Percentiles rank a stretch among this genome's conserved stretches.
Evolutionary conservation across 306 rosid genomes (phyloP).

Genomic region (Ormosia semicastrata): DNA sequence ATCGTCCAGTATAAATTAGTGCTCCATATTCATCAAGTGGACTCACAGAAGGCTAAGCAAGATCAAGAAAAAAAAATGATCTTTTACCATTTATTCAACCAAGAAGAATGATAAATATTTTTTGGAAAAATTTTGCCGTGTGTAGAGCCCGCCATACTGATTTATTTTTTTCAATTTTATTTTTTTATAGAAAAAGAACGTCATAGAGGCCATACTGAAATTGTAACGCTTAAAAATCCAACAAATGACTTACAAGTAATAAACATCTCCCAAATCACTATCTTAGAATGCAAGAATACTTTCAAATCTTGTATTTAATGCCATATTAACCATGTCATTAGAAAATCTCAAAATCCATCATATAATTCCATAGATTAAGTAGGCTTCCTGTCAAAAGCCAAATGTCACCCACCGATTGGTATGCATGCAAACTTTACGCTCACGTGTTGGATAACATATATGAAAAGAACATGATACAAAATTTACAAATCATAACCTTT

Average conservation of each 20-base stretch:
- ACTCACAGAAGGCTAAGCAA: conserved; percentile 70
- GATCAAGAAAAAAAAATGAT: background rate
- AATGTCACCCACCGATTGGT: background rate
- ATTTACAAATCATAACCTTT: background rate
- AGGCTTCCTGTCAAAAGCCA: background rate
- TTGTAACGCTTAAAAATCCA: background rate
- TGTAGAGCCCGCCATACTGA: conserved; percentile 4
- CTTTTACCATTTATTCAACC: conserved; percentile 23
- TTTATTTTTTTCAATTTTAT: no score
- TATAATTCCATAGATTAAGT: background rate
- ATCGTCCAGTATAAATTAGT: conserved; percentile 82
- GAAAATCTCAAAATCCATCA: conserved; percentile 10
- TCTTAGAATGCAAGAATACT: conserved; percentile 1
- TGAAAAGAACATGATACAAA: background rate
- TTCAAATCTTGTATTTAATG: background rate
- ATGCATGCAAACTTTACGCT: background rate
- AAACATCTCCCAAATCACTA: background rate
- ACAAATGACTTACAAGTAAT: background rate
- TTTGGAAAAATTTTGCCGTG: background rate
- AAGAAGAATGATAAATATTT: background rate
- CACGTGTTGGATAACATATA: background rate
- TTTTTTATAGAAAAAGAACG: no score
- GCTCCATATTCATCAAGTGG: conserved; percentile 94
- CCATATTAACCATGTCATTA: background rate
- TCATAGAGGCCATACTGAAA: background rate